Conservation (phyloP, 768 basidiomycete genomes). For the Ephemerocybe angulata region DNA sequence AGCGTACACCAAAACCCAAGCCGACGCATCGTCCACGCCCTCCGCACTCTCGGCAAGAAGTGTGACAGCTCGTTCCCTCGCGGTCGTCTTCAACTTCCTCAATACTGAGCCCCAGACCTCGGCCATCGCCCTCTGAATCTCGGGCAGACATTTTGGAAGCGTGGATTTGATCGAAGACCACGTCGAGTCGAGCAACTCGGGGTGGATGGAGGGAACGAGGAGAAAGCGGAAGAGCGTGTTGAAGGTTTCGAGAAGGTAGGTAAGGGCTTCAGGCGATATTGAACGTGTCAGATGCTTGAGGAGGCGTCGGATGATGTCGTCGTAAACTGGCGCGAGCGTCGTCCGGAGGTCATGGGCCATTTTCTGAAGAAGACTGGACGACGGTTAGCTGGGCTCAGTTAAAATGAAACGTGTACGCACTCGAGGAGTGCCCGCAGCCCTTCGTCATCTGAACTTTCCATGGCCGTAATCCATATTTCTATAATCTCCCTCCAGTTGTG, state of each 20-base stretch:
- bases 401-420: constrained; percentile 41
- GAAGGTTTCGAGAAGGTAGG: constrained; percentile 63
- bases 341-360: constrained; percentile 77
- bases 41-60: constrained; percentile 50
- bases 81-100: constrained; percentile 62
- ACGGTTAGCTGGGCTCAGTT: background rate
- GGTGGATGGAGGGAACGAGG: constrained; percentile 59
- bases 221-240: constrained; percentile 69
- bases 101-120: constrained; percentile 86
- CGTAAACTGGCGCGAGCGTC: constrained; percentile 63
- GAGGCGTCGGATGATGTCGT: constrained; percentile 50
- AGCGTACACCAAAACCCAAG: constrained; percentile 74
- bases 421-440: constrained; percentile 71
- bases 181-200: constrained; percentile 51
- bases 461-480: constrained; percentile 56
- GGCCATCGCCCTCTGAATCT: constrained; percentile 73
- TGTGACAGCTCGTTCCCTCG: constrained; percentile 51
- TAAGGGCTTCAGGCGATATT: constrained; percentile 58
- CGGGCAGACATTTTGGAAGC: constrained; percentile 59
- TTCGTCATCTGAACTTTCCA: constrained; percentile 65
- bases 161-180: constrained; percentile 53
- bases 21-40: constrained; percentile 57
- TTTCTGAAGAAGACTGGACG: constrained; percentile 68
- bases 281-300: constrained; percentile 54
- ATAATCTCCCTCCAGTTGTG: constrained; percentile 75